Evolutionary conservation across 2,329 filamentous ascomycete genomes (phyloP), one percentile per base, ranked within the genome.

Genomic region (Xylaria sp.): DNA sequence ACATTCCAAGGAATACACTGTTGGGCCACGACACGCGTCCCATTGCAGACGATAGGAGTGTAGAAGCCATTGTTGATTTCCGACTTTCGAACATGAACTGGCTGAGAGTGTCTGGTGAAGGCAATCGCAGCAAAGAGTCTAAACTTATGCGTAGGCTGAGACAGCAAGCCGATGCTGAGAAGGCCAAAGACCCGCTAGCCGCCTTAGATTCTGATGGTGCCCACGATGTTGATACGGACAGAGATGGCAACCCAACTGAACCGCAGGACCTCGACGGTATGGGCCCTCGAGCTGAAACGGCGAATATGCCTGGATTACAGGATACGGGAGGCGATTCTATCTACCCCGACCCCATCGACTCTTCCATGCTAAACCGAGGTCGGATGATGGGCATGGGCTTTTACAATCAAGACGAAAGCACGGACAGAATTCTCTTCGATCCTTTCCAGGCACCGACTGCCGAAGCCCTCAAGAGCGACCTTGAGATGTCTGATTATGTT

Each of bases 1-100:
- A 96, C 69, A 85, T 89, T 55, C 94, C 94, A 0, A 94, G 91
- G 68, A 91, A 89, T 59, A 96, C 92, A 0, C 79, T 93, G 1
- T 82, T 97, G 1, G 94, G 94, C 0, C 92, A 97, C 68, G 92
- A 97, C 66, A 99, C 94, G 0, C 89, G 86, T 57, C 88, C 89
- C 39, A 87, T 97, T 53, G 93, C 94, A 1, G 94, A 99, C 74
- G 88, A 90, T 55, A 86, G 94, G 61, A 97, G 92, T 69, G 86
- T 96, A 4, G 93, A 97, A 73, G 88, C 86, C 23, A 81, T 97
- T 19, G 91, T 97, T 7, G 92, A 97, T 71, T 97, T 97, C 73
- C 86, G 90, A 30, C 80, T 90, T 47, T 93, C 95, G 56, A 99
- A 99, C 71, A 78, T 96, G 30, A 83, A 82, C 48, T 97, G 92